These are phyloP conservation scores for Aspergillus proliferans DNA, from an alignment of 2,329 filamentous ascomycete genomes.

Conservation along the genomic window DNA sequence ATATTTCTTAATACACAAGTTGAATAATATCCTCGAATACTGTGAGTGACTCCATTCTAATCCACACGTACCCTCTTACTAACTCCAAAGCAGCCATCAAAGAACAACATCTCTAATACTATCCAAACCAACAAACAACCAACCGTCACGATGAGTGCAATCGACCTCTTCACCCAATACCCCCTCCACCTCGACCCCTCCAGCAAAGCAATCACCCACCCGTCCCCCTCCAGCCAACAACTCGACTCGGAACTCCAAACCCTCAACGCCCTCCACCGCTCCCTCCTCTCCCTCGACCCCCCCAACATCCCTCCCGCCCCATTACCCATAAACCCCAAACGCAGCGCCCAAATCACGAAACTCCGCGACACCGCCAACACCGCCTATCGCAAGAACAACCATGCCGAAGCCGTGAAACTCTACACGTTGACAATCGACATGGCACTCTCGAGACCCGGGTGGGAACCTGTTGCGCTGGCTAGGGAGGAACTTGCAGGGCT, in stretches of 20 bases:
- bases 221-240: conserved; percentile 37
- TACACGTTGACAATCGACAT: conserved; percentile 87
- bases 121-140: not conserved
- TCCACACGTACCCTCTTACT: not conserved
- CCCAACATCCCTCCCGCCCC: conserved; percentile 75
- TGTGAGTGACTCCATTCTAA: not conserved
- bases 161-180: conserved; percentile 64
- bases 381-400: conserved; percentile 70
- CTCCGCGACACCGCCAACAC: conserved; percentile 81
- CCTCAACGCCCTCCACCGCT: conserved; percentile 72
- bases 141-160: conserved; percentile 22
- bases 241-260: conserved; percentile 58
- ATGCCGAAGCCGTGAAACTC: conserved; percentile 68
- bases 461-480: conserved; percentile 80
- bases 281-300: conserved; percentile 58
- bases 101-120: not conserved
- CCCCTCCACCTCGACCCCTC: conserved; percentile 75
- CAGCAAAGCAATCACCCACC: conserved; percentile 64
- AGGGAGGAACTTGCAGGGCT: conserved; percentile 76
- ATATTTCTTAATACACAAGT: no score
- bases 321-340: conserved; percentile 86
- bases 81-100: not conserved
- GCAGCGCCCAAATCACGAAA: conserved; percentile 79
- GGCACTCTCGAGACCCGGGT: conserved; percentile 72
- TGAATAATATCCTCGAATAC: no score